phyloP scores from a whole-genome alignment of 108 stramenopile species.

The Discostella stelligeroides region DNA sequence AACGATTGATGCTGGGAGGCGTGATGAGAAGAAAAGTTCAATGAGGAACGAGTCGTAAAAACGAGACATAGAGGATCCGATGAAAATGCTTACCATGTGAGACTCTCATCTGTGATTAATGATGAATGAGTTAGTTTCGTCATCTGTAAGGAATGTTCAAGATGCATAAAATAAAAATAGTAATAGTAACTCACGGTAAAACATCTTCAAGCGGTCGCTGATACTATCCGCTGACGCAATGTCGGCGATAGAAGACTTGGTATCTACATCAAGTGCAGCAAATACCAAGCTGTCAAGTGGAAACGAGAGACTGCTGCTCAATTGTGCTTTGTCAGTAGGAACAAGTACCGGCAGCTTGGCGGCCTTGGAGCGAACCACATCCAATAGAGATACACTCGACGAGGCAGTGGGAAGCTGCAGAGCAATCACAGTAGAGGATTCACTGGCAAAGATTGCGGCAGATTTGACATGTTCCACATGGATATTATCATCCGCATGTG shows the following conservation, averaged over 20 bases:
- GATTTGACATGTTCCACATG: slow-evolving; percentile 43
- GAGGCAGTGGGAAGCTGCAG: slow-evolving; percentile 52
- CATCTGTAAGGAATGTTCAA: neutral
- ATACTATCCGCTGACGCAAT: slow-evolving; percentile 60
- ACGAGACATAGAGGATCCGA: neutral
- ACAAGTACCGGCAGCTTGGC: slow-evolving; percentile 45
- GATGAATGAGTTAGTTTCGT: neutral
- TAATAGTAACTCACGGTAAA: slow-evolving; percentile 62
- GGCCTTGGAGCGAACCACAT: slow-evolving; percentile 39
- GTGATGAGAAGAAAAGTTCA: neutral
- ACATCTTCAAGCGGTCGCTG: slow-evolving; percentile 76
- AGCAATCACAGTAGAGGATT: slow-evolving; percentile 36
- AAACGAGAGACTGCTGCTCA: slow-evolving; percentile 21
- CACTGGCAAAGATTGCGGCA: slow-evolving; percentile 54
- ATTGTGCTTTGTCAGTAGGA: slow-evolving; percentile 52
- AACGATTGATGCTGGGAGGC: slow-evolving; percentile 59
- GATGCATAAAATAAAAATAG: too few relatives aligned
- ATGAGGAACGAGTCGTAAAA: neutral
- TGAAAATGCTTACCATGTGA: neutral
- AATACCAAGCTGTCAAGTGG: slow-evolving; percentile 46
- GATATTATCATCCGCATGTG: slow-evolving; percentile 8
- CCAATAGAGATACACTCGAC: slow-evolving; percentile 18
- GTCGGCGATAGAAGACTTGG: slow-evolving; percentile 57
- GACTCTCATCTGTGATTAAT: neutral
- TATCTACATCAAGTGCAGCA: slow-evolving; percentile 52